A percentile compares a stretch with the other conserved stretches of the same genome.
These are phyloP conservation scores for Pilasporangium apinafurcum DNA, from an alignment of 352 stramenopile species.

Conservation along the genomic window DNA sequence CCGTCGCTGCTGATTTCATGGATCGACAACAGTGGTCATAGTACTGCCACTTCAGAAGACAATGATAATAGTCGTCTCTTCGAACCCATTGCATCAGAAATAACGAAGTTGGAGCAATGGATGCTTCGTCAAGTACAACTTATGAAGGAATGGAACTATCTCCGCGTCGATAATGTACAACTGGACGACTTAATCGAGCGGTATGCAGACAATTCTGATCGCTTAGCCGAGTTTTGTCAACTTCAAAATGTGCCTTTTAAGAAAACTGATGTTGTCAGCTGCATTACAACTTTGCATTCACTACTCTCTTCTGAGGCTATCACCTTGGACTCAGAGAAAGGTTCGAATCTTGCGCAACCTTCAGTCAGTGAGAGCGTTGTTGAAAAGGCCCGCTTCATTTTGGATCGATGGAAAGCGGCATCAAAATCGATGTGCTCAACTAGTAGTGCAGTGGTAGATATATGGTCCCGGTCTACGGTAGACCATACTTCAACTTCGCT, in stretches of 20 bases:
- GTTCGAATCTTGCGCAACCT: too few species aligned
- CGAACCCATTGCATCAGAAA: constrained; percentile 21
- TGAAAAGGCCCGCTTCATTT: too few species aligned
- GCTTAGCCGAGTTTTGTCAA: constrained; percentile 40
- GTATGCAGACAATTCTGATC: constrained; percentile 37
- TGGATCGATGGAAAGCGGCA: too few species aligned
- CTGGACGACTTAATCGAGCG: constrained; percentile 46
- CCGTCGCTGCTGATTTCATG: not conserved
- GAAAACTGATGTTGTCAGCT: constrained; percentile 22
- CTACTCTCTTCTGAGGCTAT: too few species aligned
- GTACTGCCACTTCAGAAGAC: not conserved
- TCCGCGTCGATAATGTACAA: constrained; percentile 28
- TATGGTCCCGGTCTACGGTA: too few species aligned
- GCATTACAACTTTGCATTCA: constrained; percentile 28
- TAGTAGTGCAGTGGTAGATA: too few species aligned
- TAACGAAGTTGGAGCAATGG: constrained; percentile 47
- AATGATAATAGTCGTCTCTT: constrained; percentile 7
- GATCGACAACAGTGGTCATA: not conserved
- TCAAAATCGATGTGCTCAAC: too few species aligned
- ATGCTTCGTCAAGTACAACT: constrained; percentile 63
- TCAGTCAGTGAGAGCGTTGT: too few species aligned
- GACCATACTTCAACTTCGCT: too few species aligned
- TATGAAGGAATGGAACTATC: constrained; percentile 53
- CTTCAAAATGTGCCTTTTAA: constrained; percentile 34
- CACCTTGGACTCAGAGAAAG: too few species aligned